phyloP scores from a whole-genome alignment of 306 rosid genomes.

The Phaseolus lunatus region DNA sequence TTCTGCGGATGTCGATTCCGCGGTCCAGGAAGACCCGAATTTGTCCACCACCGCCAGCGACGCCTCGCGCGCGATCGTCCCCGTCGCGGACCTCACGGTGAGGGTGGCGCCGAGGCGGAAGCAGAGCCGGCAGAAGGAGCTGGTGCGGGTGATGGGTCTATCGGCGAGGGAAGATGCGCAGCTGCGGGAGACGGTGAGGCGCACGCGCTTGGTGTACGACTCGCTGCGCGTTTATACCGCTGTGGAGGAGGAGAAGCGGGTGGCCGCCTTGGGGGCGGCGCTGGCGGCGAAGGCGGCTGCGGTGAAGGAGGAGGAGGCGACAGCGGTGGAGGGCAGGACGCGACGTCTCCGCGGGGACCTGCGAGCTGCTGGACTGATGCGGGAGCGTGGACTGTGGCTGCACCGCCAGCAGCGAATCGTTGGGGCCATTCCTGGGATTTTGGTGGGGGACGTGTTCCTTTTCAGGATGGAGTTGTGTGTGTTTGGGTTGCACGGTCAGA shows the following conservation, averaged over 20 bases:
- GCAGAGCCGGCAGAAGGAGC: constrained; percentile 52
- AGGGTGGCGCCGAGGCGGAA: constrained; percentile 43
- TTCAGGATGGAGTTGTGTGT: constrained; percentile 89
- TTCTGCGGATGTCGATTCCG: background rate
- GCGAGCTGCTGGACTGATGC: constrained; percentile 67
- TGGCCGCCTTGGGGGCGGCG: background rate
- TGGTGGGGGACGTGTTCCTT: constrained; percentile 77
- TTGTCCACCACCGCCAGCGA: background rate
- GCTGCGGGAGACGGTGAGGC: constrained; percentile 62
- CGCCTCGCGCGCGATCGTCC: constrained; percentile 65
- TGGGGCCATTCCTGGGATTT: constrained; percentile 85
- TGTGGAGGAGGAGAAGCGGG: constrained; percentile 54
- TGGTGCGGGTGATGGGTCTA: constrained; percentile 76
- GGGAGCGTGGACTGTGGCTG: constrained; percentile 74
- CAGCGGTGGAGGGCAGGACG: background rate
- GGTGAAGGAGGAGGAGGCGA: background rate
- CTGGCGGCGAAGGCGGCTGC: rapidly evolving
- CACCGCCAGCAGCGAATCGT: constrained; percentile 87
- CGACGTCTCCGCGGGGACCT: constrained; percentile 70
- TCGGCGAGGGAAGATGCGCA: constrained; percentile 56
- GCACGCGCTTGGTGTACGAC: constrained; percentile 75
- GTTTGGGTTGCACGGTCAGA: constrained; percentile 83
- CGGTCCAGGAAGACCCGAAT: constrained; percentile 44
- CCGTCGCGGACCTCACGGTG: constrained; percentile 44
- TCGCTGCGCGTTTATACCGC: constrained; percentile 63